These are phyloP conservation scores for Leccinum longicurvipes DNA, from an alignment of 768 basidiomycete genomes.

Conservation along the genomic window DNA sequence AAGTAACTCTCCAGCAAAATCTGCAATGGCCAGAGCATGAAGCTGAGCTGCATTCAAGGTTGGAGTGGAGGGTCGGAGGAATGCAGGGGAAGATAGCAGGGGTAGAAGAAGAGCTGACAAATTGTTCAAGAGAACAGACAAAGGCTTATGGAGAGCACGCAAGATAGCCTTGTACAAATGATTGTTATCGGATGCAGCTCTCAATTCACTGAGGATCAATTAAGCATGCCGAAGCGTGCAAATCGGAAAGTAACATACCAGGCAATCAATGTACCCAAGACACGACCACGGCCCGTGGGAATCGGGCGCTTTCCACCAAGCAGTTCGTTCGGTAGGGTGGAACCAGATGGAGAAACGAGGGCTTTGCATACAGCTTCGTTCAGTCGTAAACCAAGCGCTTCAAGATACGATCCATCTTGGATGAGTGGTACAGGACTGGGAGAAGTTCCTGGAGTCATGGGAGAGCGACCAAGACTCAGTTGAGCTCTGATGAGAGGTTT, in stretches of 20 bases:
- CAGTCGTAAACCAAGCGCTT: constrained; percentile 70
- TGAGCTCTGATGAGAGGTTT: constrained; percentile 59
- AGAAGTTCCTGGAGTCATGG: constrained; percentile 34
- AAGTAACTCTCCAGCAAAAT: constrained; percentile 72
- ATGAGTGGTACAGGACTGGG: constrained; percentile 44
- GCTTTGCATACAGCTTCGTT: constrained; percentile 81
- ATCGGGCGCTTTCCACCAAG: constrained; percentile 69
- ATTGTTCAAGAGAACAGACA: constrained; percentile 71
- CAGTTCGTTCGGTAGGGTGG: constrained; percentile 48
- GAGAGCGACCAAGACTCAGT: constrained; percentile 56
- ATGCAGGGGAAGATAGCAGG: constrained; percentile 60
- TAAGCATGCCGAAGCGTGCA: constrained; percentile 13
- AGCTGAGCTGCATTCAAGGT: constrained; percentile 63
- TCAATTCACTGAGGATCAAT: constrained; percentile 54
- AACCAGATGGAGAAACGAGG: constrained; percentile 59
- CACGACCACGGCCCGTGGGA: constrained; percentile 67
- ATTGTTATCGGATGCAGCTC: constrained; percentile 56
- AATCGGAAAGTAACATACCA: constrained; percentile 47
- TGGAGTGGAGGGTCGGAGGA: constrained; percentile 50
- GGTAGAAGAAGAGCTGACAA: constrained; percentile 67
- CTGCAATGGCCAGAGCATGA: constrained; percentile 65
- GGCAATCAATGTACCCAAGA: constrained; percentile 65
- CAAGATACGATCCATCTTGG: constrained; percentile 79
- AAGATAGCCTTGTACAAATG: constrained; percentile 69
- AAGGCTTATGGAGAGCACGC: constrained; percentile 69